Base-by-base conservation (phyloP, 768 basidiomycete species). In the Krasilnikovozyma curviuscula region DNA sequence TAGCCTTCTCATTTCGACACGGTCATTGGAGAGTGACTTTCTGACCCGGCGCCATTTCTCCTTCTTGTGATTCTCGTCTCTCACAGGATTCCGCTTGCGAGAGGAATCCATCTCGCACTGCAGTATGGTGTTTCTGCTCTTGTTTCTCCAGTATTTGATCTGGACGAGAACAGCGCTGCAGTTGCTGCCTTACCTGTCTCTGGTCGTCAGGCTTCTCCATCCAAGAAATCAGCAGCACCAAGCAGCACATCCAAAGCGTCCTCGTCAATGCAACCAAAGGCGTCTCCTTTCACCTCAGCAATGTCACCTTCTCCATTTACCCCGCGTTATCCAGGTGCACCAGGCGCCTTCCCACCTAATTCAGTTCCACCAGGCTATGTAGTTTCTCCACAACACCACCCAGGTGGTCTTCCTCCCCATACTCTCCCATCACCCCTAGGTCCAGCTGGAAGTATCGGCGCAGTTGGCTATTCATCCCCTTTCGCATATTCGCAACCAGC, bases 91-190 rank as follows among this genome's bases (percentile, higher is more conserved):
- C 93, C 93, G 1, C 78, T 95, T 33, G 84, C 89, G 57, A 74
- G 85, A 48, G 89, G 89, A 32, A 78, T 83, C 48, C 88, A 97
- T 57, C 78, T 98, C 40, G 89, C 93, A 2, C 65, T 76, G 14
- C 85, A 85, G 58, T 95, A 83, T 66, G 86, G 85, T 48, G 89
- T 98, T 35, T 78, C 81, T 28, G 77, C 79, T 39, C 71, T 93
- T 44, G 73, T 98, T 49, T 71, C 78, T 1, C 86, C 89, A 2
- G 71, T 98, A 52, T 91, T 98, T 65, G 89, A 95, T 25, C 23
- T 24, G 12, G 35, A 33, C 23, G 40, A 42, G 25, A 40, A 12
- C 33, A 41, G 43, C 27, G 47, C 39, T 29, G 32, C 39, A 14
- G 23, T 23, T 23, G 41, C 19, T 13, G 48, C 46, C 65, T 89